These are phyloP conservation scores for Plantago lanceolata DNA, from an alignment of 305 asterid genomes.

Conservation along the genomic window DNA sequence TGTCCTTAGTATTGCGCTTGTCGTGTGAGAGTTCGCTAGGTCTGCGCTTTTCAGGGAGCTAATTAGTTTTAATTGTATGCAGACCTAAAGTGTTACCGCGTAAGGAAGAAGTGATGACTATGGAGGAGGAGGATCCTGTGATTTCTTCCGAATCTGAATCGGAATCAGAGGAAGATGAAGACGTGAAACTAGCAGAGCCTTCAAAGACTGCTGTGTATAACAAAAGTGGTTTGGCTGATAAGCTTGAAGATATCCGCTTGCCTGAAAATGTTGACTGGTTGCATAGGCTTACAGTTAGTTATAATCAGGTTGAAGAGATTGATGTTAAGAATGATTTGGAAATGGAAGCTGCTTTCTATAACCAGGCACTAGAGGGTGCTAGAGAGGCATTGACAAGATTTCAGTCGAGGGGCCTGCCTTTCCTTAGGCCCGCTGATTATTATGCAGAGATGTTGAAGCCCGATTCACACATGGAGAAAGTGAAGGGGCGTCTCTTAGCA, in stretches of 20 bases:
- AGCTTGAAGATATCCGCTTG: constrained; percentile 68
- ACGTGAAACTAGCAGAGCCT: constrained; percentile 54
- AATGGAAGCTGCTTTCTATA: constrained; percentile 73
- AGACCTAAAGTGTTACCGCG: constrained; percentile 10
- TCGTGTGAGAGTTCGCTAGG: no score
- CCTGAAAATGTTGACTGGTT: constrained; percentile 61
- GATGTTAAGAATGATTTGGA: constrained; percentile 72
- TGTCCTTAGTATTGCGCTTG: no score
- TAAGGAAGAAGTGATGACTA: constrained; percentile 11
- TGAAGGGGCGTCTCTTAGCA: constrained; percentile 69
- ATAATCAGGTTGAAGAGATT: constrained; percentile 52
- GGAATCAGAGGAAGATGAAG: constrained; percentile 51
- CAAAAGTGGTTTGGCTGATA: constrained; percentile 63
- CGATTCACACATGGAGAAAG: constrained; percentile 83
- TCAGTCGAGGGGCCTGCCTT: constrained; percentile 52
- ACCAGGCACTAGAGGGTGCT: constrained; percentile 74
- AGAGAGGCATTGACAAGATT: constrained; percentile 50
- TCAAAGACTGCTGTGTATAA: constrained; percentile 61
- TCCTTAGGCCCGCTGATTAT: constrained; percentile 70
- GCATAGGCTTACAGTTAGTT: constrained; percentile 56
- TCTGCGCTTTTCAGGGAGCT: background rate
- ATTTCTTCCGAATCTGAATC: constrained; percentile 53
- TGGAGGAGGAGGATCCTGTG: constrained; percentile 47
- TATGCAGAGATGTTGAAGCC: constrained; percentile 91
- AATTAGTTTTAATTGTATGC: background rate